Evolutionary conservation across 2,329 filamentous ascomycete species (phyloP).

Genomic region (Ophioceras dolichostomum): DNA sequence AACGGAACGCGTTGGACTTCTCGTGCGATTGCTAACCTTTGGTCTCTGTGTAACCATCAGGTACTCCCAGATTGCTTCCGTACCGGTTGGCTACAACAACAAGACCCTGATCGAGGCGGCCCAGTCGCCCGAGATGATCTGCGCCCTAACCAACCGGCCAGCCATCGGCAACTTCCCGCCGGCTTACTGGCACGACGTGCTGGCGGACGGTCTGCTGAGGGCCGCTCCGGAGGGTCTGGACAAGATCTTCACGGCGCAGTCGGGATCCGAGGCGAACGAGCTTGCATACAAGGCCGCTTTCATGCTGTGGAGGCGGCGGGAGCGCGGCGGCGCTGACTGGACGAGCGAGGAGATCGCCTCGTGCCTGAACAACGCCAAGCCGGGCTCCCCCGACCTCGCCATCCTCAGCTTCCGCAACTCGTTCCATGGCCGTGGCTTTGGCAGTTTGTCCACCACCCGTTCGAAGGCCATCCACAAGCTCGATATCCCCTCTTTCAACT

Average conservation of each 20-base stretch:
- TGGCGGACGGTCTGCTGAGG: slow-evolving; percentile 57
- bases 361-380: slow-evolving; percentile 59
- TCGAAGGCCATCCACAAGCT: slow-evolving; percentile 79
- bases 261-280: slow-evolving; percentile 75
- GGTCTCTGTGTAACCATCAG: slow-evolving; percentile 22
- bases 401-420: slow-evolving; percentile 64
- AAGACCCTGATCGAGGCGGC: slow-evolving; percentile 52
- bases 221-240: slow-evolving; percentile 64
- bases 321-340: slow-evolving; percentile 63
- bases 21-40: slow-evolving; percentile 6
- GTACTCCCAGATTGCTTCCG: slow-evolving; percentile 74
- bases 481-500: slow-evolving; percentile 80
- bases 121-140: slow-evolving; percentile 58
- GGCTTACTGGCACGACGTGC: slow-evolving; percentile 59
- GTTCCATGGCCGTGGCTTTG: slow-evolving; percentile 75
- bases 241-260: slow-evolving; percentile 71
- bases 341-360: slow-evolving; percentile 54
- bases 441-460: slow-evolving; percentile 64
- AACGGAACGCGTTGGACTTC: neutral
- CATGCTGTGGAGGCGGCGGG: slow-evolving; percentile 63
- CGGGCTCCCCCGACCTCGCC: slow-evolving; percentile 61
- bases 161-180: slow-evolving; percentile 73
- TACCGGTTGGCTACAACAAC: slow-evolving; percentile 77
- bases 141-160: slow-evolving; percentile 64
- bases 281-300: slow-evolving; percentile 79